phyloP scores from a whole-genome alignment of 2,329 filamentous ascomycete genomes.

The Penicillium digitatum region DNA sequence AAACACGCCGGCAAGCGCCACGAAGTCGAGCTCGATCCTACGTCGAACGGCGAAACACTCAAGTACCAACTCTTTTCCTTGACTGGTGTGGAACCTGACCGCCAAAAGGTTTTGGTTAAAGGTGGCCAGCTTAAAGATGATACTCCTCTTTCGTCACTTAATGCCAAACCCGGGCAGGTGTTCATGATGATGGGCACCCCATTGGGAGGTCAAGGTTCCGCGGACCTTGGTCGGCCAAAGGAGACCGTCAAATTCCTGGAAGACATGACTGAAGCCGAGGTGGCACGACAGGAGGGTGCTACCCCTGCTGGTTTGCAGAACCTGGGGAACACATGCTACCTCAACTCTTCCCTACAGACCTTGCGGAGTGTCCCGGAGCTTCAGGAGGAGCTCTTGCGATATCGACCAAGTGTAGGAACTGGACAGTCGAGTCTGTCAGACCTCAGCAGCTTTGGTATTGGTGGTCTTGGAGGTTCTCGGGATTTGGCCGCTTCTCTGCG shows the following conservation, averaged over 20 bases:
- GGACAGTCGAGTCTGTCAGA: constrained; percentile 39
- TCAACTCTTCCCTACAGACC: constrained; percentile 95
- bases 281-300: constrained; percentile 75
- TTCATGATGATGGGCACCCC: constrained; percentile 98
- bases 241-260: constrained; percentile 85
- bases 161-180: constrained; percentile 76
- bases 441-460: constrained; percentile 54
- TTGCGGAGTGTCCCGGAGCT: constrained; percentile 86
- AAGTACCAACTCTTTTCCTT: constrained; percentile 94
- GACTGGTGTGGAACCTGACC: constrained; percentile 90
- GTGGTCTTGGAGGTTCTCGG: constrained; percentile 56
- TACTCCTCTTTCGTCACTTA: constrained; percentile 75
- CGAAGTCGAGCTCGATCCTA: constrained; percentile 84
- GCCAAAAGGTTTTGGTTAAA: constrained; percentile 94
- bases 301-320: constrained; percentile 86
- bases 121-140: constrained; percentile 95
- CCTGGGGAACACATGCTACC: constrained; percentile 95
- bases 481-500: constrained; percentile 75
- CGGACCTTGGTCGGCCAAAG: constrained; percentile 65
- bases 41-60: constrained; percentile 82
- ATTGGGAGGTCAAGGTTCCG: constrained; percentile 57
- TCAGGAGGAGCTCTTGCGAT: constrained; percentile 69
- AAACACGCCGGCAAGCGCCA: constrained; percentile 96
- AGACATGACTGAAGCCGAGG: constrained; percentile 95
- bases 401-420: constrained; percentile 43